phyloP scores from a whole-genome alignment of 805 yeast genomes.

The Pichia insulana region DNA sequence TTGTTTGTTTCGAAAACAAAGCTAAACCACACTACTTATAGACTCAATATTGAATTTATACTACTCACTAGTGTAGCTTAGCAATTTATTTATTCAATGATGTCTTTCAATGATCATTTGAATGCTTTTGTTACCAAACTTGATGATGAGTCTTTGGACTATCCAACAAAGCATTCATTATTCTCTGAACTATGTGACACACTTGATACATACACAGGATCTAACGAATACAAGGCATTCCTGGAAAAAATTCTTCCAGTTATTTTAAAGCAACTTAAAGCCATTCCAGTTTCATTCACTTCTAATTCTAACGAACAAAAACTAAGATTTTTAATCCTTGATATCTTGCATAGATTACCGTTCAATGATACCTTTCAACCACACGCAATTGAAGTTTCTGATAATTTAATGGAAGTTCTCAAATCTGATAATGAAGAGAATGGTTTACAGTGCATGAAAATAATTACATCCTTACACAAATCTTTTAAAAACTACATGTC shows the following conservation, averaged over 20 bases:
- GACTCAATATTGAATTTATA: too few relatives aligned
- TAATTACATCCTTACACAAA: constrained; percentile 77
- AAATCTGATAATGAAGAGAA: constrained; percentile 88
- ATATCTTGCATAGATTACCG: constrained; percentile 71
- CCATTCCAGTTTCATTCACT: constrained; percentile 65
- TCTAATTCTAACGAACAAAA: constrained; percentile 65
- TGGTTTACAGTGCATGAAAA: constrained; percentile 84
- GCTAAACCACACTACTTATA: too few relatives aligned
- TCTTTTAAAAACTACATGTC: constrained; percentile 61
- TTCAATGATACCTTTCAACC: constrained; percentile 76
- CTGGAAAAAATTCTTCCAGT: constrained; percentile 62
- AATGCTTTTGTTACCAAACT: constrained; percentile 62
- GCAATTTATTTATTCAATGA: constrained; percentile 5
- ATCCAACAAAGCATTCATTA: constrained; percentile 53
- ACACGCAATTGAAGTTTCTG: constrained; percentile 52
- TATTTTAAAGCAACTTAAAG: constrained; percentile 51
- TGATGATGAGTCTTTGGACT: constrained; percentile 45
- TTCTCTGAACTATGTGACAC: constrained; percentile 81
- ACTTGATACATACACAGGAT: constrained; percentile 73
- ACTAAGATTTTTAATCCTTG: constrained; percentile 66
- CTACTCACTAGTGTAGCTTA: too few relatives aligned
- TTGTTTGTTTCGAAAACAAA: too few relatives aligned
- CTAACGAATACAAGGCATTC: constrained; percentile 75
- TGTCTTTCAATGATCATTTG: constrained; percentile 43
- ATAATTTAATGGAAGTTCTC: constrained; percentile 48